Conservation (phyloP, 257 asterid genomes). For the Apocynum venetum region DNA sequence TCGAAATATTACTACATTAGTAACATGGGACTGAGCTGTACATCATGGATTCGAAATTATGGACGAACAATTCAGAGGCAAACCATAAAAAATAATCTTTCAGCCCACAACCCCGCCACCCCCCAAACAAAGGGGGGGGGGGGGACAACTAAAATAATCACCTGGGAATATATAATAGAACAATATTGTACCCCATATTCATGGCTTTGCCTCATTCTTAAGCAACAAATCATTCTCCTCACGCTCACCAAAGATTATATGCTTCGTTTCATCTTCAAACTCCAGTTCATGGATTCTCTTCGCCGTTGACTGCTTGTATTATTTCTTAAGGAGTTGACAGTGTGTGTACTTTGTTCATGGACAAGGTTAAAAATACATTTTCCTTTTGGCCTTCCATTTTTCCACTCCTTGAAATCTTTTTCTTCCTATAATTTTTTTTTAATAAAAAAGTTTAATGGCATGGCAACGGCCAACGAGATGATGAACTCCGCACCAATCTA, state of each 20-base stretch:
- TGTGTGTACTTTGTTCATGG: background rate
- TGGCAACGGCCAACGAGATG: no score
- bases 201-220: constrained; percentile 26
- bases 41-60: background rate
- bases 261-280: constrained; percentile 8
- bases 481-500: no score
- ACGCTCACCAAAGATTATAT: constrained; percentile 15
- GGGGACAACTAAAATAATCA: background rate
- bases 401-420: no score
- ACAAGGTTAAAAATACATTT: background rate
- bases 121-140: background rate
- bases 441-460: no score
- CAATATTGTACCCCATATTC: background rate
- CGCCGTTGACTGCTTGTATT: constrained; percentile 18
- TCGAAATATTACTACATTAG: background rate
- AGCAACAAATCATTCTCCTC: constrained; percentile 32
- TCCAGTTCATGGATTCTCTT: constrained; percentile 29
- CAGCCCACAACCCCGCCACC: background rate
- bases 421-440: no score
- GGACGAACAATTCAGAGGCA: no score
- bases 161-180: background rate
- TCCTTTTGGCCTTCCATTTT: no score
- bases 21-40: constrained; percentile 17
- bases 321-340: background rate
- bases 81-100: no score